These are phyloP conservation scores for Endothia cerciana DNA, from an alignment of 2,329 filamentous ascomycete species.

Conservation along the genomic window DNA sequence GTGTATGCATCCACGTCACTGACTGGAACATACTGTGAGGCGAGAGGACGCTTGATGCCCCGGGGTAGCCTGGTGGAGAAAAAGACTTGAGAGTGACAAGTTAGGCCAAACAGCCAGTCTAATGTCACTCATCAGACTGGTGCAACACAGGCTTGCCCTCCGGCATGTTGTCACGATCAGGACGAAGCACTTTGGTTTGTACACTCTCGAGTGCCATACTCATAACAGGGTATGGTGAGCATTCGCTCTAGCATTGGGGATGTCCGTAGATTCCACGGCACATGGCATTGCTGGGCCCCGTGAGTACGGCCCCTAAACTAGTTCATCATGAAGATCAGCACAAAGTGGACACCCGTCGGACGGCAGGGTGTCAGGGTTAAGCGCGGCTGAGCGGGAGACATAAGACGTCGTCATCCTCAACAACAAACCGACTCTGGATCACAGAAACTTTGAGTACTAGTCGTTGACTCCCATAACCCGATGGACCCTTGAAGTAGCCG, in stretches of 20 bases:
- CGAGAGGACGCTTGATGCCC: not conserved
- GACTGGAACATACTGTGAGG: not conserved
- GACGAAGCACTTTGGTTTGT: not conserved
- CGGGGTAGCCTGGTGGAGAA: not conserved
- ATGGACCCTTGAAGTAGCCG: not conserved
- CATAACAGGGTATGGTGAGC: not conserved
- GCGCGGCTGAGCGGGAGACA: not conserved
- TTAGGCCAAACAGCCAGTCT: not conserved
- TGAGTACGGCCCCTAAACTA: not conserved
- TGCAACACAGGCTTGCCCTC: not conserved
- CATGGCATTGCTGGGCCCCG: not conserved
- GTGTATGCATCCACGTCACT: not conserved
- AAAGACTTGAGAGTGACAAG: not conserved
- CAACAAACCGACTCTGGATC: not conserved
- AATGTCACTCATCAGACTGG: not conserved
- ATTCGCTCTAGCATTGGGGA: conserved; percentile 22
- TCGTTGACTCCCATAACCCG: not conserved
- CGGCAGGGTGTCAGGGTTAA: not conserved
- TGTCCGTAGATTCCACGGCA: conserved; percentile 21
- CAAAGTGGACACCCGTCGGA: too few relatives aligned
- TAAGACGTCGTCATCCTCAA: not conserved
- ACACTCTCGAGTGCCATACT: not conserved
- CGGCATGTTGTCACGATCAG: too few relatives aligned
- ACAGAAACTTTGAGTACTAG: not conserved
- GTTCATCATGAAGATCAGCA: not conserved